These are phyloP conservation scores for Allantophomopsis cytisporea DNA, from an alignment of 2,329 filamentous ascomycete species.

Conservation along the genomic window DNA sequence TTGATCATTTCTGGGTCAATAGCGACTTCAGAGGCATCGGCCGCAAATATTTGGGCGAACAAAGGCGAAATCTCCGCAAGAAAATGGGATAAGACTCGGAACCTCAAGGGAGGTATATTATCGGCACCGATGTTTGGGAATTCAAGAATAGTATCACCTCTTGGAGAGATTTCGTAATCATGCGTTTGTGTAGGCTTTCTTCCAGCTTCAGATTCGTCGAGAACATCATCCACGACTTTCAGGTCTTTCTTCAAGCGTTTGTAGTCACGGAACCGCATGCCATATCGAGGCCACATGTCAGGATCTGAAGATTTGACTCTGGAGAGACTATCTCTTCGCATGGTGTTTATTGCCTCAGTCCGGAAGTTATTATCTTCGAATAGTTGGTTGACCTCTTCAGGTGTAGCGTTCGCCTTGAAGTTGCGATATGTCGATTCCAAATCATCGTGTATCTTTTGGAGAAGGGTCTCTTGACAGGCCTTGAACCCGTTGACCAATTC, in stretches of 20 bases:
- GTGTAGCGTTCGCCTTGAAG: constrained; percentile 28
- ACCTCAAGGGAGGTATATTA: constrained; percentile 26
- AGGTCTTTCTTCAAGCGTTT: constrained; percentile 29
- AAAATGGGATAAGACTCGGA: constrained; percentile 35
- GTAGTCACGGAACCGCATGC: constrained; percentile 32
- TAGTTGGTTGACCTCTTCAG: constrained; percentile 26
- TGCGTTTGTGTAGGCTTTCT: constrained; percentile 22
- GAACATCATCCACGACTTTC: constrained; percentile 22
- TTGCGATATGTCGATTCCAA: constrained; percentile 29
- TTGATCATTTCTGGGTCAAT: constrained; percentile 7
- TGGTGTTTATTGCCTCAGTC: constrained; percentile 26
- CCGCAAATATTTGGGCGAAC: constrained; percentile 32
- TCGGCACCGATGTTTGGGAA: constrained; percentile 29
- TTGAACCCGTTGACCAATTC: constrained; percentile 30
- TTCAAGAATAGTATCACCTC: constrained; percentile 36
- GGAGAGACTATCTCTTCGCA: constrained; percentile 30
- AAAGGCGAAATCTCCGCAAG: constrained; percentile 36
- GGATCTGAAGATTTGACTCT: constrained; percentile 28
- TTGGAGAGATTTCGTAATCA: constrained; percentile 28
- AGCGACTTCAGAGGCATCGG: constrained; percentile 4
- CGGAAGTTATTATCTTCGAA: constrained; percentile 28
- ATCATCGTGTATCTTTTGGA: constrained; percentile 25
- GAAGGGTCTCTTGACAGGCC: constrained; percentile 24
- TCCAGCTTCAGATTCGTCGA: constrained; percentile 26
- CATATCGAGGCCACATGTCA: constrained; percentile 29